Conservation (phyloP, 495 filamentous ascomycete genomes). For the Penicillium psychrofluorescens region DNA sequence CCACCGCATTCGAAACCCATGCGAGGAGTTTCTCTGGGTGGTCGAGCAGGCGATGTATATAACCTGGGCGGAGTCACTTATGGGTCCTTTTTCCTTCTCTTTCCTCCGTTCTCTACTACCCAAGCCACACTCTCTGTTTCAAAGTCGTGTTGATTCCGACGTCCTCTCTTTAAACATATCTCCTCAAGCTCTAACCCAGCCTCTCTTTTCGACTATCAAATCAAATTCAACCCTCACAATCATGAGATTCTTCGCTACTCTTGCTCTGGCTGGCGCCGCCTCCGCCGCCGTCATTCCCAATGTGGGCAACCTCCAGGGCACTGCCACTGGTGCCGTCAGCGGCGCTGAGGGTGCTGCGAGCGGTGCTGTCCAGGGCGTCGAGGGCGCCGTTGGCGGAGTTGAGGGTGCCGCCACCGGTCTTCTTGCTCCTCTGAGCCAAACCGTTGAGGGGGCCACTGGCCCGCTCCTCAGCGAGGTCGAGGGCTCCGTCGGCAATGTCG, state of each 20-base stretch:
- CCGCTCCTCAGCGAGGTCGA: conserved; percentile 1
- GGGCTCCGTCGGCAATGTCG: too few relatives aligned
- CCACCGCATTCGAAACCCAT: not conserved
- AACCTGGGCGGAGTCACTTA: conserved; percentile 1
- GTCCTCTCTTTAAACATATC: conserved; percentile 7
- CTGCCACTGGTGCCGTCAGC: conserved; percentile 8
- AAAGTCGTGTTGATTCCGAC: too few relatives aligned
- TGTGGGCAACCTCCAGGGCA: conserved; percentile 1
- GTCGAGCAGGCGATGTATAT: conserved; percentile 12
- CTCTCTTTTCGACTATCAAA: not conserved
- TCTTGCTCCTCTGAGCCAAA: not conserved
- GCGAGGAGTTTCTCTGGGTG: conserved; percentile 7
- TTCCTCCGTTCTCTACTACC: conserved; percentile 2
- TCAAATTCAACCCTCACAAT: conserved; percentile 7
- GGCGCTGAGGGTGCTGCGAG: conserved; percentile 9
- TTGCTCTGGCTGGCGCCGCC: conserved; percentile 13
- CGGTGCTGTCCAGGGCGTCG: conserved; percentile 7
- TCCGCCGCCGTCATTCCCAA: conserved; percentile 10
- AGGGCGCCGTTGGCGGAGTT: conserved; percentile 1
- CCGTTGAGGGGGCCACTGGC: too few relatives aligned
- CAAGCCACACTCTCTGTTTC: conserved; percentile 9
- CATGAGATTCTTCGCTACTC: conserved; percentile 38
- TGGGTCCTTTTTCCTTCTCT: not conserved
- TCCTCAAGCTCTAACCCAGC: conserved; percentile 1
- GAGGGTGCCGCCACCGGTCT: not conserved